Base-by-base conservation (phyloP, 352 stramenopile genomes). In the Phytophthora uliginosa region DNA sequence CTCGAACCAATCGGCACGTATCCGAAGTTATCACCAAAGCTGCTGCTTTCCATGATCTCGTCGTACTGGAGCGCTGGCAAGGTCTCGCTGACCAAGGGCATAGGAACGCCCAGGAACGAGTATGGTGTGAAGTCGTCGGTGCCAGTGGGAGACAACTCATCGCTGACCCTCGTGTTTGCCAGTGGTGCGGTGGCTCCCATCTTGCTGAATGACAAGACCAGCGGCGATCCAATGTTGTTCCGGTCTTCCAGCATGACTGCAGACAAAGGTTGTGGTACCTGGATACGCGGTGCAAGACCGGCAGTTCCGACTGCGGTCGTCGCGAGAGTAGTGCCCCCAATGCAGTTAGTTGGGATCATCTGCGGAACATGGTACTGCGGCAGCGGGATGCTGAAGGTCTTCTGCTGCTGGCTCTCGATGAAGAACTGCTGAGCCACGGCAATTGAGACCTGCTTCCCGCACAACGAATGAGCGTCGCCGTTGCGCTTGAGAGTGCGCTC, bases 401-500 rank as follows among this genome's bases (percentile, higher is more conserved):
- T 95, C 45, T 92, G 86, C 53, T 94, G 85, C 63, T 93, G 85
- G 74, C 93, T 84, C 72, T 93, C 85, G 73, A 80, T 90, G 64
- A 93, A 95, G 66, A 95, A 82, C 69, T 94, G 87, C 53, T 94
- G 85, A 6, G 85, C 87, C 34, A 94, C 85, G 0, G 87, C 88
- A 81, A 93, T 90, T 3, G 83, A 92, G 33, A 92, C 85, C 50
- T 94, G 86, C 61, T 93, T 91, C 77, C 95, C 89, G 52, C 89
- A 96, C 31, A 96, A 70, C 53, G 83, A 92, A 73, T 96, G 89
- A 8, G 81, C 86, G 55, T 94, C 81, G 51, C 89, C 89, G 47
- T 95, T 95, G 76, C 86, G 86, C 82, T 95, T 95, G 70, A 93
- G 81, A 20, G 89, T 92, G 64, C 89, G 88, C 70, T 96, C 86